Conservation (phyloP, 768 basidiomycete species). For the Leccinum sublutescens region DNA sequence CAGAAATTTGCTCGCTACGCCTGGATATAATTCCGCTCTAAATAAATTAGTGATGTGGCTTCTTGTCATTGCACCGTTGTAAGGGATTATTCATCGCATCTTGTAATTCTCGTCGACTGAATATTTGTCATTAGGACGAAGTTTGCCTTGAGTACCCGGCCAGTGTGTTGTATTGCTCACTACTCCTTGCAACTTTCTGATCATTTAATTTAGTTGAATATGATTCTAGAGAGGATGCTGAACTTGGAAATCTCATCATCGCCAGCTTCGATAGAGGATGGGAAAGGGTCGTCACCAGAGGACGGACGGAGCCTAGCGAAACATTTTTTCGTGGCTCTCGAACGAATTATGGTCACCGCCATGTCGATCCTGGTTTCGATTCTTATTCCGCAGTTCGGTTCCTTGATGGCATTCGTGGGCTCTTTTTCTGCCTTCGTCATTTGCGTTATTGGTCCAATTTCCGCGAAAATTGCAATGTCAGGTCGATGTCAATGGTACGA, state of each 20-base stretch:
- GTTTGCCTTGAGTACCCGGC: conserved; percentile 80
- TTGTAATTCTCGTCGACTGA: conserved; percentile 12
- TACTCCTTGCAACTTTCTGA: neutral
- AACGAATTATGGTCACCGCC: conserved; percentile 57
- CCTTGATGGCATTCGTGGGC: conserved; percentile 87
- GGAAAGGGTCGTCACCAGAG: conserved; percentile 17
- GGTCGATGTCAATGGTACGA: conserved; percentile 52
- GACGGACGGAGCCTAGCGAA: conserved; percentile 27
- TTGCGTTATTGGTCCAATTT: conserved; percentile 74
- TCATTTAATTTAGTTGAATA: conserved; percentile 54
- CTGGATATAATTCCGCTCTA: conserved; percentile 67
- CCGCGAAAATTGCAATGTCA: conserved; percentile 63
- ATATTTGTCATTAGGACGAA: conserved; percentile 58
- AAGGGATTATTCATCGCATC: conserved; percentile 24
- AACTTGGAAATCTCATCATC: conserved; percentile 49
- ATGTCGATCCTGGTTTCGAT: conserved; percentile 71
- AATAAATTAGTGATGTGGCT: conserved; percentile 82
- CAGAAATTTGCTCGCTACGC: conserved; percentile 69
- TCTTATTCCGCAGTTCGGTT: conserved; percentile 73
- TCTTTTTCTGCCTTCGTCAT: conserved; percentile 81
- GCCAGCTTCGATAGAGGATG: conserved; percentile 26
- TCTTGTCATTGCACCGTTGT: conserved; percentile 78
- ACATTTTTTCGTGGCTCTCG: conserved; percentile 44
- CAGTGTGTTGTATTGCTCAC: conserved; percentile 43
- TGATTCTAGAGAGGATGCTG: conserved; percentile 77